Conservation (phyloP, 768 basidiomycete species). For the Boletellus sp. region DNA sequence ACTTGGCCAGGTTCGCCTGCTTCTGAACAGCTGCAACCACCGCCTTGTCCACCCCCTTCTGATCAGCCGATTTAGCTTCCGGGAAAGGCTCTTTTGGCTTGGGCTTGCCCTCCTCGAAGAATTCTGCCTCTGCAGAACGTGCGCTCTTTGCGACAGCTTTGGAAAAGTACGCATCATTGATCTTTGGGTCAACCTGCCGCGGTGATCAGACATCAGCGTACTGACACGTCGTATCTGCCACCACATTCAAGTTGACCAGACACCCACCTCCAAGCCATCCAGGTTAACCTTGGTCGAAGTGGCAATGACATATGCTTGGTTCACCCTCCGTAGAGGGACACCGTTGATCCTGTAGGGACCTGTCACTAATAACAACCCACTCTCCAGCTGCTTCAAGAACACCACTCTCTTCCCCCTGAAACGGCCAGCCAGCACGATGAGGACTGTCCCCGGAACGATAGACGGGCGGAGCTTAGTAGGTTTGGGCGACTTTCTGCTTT, state of each 20-base stretch:
- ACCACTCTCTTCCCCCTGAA: slow-evolving; percentile 99
- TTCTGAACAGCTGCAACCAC: slow-evolving; percentile 85
- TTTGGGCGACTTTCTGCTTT: slow-evolving; percentile 83
- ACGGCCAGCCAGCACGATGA: slow-evolving; percentile 96
- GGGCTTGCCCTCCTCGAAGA: slow-evolving; percentile 92
- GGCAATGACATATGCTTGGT: slow-evolving; percentile 98
- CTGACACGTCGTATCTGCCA: background rate
- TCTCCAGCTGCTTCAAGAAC: slow-evolving; percentile 92
- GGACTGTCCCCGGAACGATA: slow-evolving; percentile 90
- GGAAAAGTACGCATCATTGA: slow-evolving; percentile 92
- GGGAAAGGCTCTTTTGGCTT: slow-evolving; percentile 86
- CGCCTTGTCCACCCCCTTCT: slow-evolving; percentile 81
- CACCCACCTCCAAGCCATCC: slow-evolving; percentile 63
- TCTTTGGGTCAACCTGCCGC: slow-evolving; percentile 74
- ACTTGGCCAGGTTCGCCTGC: slow-evolving; percentile 86
- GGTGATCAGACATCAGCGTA: slow-evolving; percentile 1
- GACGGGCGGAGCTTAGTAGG: slow-evolving; percentile 75
- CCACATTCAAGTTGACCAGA: background rate
- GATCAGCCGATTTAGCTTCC: slow-evolving; percentile 82
- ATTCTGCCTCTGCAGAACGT: slow-evolving; percentile 89
- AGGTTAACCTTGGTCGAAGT: slow-evolving; percentile 94
- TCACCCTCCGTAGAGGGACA: slow-evolving; percentile 95
- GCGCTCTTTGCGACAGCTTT: slow-evolving; percentile 70
- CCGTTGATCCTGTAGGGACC: slow-evolving; percentile 99
- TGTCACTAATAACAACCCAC: slow-evolving; percentile 90